A percentile compares a stretch with the other conserved stretches of the same genome.
These are phyloP conservation scores for Cocos nucifera DNA, from an alignment of 176 grass and related monocot genomes.

Conservation along the genomic window DNA sequence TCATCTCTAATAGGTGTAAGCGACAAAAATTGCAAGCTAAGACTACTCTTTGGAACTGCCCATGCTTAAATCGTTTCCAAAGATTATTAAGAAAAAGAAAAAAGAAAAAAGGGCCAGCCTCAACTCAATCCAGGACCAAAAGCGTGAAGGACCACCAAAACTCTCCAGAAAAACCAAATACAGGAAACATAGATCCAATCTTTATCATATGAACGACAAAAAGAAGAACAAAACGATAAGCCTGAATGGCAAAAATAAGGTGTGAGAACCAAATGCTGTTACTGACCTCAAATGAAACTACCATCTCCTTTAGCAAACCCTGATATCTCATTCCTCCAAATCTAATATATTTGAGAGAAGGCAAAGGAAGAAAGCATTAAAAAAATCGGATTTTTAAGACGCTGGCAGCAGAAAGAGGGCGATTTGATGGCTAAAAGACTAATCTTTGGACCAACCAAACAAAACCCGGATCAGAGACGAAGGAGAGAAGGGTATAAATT, in stretches of 20 bases:
- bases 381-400: slow-evolving; percentile 22
- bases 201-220: background rate
- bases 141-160: no score
- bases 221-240: slow-evolving; percentile 11
- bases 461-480: no score
- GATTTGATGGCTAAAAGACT: no score
- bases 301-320: background rate
- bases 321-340: slow-evolving; percentile 19
- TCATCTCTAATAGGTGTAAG: background rate
- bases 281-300: slow-evolving; percentile 27
- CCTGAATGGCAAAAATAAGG: slow-evolving; percentile 18
- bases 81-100: no score
- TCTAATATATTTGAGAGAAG: background rate
- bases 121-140: no score
- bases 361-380: background rate
- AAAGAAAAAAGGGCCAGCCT: no score
- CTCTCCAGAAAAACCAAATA: no score
- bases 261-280: slow-evolving; percentile 14
- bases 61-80: no score
- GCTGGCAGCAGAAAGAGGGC: slow-evolving; percentile 18
- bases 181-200: no score
- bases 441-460: no score
- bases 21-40: background rate
- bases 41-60: background rate
- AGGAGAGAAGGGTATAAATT: no score